Evolutionary conservation across 2,329 filamentous ascomycete genomes (phyloP).

Genomic region (Hypoxylon sp.): DNA sequence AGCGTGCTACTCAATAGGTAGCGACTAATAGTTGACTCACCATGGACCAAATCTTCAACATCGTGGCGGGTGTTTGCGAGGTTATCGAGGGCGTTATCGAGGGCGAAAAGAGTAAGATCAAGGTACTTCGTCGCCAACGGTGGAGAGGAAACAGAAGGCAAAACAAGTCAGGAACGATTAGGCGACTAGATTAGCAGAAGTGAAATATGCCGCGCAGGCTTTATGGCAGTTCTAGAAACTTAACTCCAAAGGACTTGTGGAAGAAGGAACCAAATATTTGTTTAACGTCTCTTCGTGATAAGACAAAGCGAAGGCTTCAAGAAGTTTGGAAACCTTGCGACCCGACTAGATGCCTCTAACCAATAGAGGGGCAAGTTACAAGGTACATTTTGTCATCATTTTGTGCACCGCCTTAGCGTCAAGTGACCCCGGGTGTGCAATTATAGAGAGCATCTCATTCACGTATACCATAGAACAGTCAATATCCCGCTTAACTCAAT

Average conservation of each 20-base stretch:
- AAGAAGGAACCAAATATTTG: neutral
- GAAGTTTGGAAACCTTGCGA: conserved; percentile 15
- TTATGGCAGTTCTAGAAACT: conserved; percentile 1
- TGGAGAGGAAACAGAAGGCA: neutral
- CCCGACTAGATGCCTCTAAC: conserved; percentile 11
- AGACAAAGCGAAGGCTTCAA: conserved; percentile 11
- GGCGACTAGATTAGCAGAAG: neutral
- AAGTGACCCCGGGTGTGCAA: too few species aligned
- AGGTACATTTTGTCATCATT: neutral
- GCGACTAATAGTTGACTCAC: conserved; percentile 63
- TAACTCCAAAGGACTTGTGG: neutral
- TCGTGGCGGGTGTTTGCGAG: conserved; percentile 66
- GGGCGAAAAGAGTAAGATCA: neutral
- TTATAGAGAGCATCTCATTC: too few species aligned
- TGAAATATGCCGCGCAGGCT: neutral
- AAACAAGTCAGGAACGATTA: neutral
- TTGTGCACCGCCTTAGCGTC: too few species aligned
- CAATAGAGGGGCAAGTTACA: conserved; percentile 1
- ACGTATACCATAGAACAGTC: too few species aligned
- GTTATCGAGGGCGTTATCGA: neutral
- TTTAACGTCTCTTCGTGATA: conserved; percentile 12
- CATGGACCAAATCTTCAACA: conserved; percentile 99
- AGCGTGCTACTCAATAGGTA: neutral
- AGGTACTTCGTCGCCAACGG: neutral
- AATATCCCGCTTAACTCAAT: too few species aligned